Base-by-base conservation (phyloP, 306 rosid species). In the Rosa chinensis region DNA sequence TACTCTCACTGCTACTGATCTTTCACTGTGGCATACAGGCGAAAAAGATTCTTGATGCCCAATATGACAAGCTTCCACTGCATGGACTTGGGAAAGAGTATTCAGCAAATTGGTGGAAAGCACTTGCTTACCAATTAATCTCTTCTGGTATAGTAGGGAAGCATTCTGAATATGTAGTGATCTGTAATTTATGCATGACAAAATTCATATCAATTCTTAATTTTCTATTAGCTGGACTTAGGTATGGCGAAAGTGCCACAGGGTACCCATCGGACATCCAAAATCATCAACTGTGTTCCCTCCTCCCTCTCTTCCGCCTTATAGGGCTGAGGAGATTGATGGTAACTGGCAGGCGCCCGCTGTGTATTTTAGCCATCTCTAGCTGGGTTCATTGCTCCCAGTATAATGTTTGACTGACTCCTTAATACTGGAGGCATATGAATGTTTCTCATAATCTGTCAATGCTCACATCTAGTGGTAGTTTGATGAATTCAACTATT, bases 81-180 rank as follows among this genome's bases (percentile, higher is more conserved):
- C 97, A 94, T 85, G 98, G 98, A 55, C 89, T 92, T 73, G 98
- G 98, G 78, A 94, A 88, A 81, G 81, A 84, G 55, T 85, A 89
- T 85, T 85, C 91, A 42, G 82, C 96, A 69, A 92, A 88, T 84
- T 94, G 98, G 97, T 94, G 98, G 98, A 94, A 90, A 87, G 96
- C 92, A 71, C 96, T 94, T 8, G 97, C 89, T 69, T 83, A 79
- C 78, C 94, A 89, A 77, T 82, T 92, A 81, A 80, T 92, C 77
- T 85, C 86, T 72, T 82, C 85, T 70, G 98, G 98, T 94, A 90
- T 73, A 50, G 43, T 40, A 76, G 70, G 81, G 77, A 78, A 72
- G 63, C 79, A 35, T 72, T 79, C 39, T 23, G 64, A 25, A 25
- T 75, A 68, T 77, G 52, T 69, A 70, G 78, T 10, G 28, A 71